Conservation (phyloP, 352 stramenopile genomes). For the Globisporangium emineosum region DNA sequence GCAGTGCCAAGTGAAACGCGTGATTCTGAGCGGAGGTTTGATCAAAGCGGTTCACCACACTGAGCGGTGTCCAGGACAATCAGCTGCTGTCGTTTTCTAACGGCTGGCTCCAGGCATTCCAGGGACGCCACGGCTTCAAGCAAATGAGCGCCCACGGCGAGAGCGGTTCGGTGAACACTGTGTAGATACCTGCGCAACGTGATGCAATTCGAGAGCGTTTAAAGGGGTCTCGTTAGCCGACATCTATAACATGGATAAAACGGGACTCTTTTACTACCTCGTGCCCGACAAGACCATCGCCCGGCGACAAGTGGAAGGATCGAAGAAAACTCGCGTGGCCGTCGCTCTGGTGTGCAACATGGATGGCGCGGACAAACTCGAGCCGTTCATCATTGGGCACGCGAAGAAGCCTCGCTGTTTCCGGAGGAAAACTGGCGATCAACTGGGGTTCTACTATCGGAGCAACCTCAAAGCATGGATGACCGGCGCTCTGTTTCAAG, state of each 20-base stretch:
- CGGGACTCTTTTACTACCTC: not conserved
- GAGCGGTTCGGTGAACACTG: not conserved
- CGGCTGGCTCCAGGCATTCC: not conserved
- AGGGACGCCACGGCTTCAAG: constrained; percentile 1
- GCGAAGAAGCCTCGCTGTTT: too few species aligned
- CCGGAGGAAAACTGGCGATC: not conserved
- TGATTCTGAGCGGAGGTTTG: not conserved
- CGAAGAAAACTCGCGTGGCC: too few species aligned
- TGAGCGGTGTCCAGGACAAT: not conserved
- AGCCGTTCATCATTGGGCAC: too few species aligned
- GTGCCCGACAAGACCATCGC: not conserved
- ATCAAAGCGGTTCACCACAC: not conserved
- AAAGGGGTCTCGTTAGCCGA: not conserved
- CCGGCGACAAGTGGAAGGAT: not conserved
- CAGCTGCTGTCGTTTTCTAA: not conserved
- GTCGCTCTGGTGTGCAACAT: too few species aligned
- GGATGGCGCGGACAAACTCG: too few species aligned
- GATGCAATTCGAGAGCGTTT: not conserved
- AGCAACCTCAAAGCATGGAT: not conserved
- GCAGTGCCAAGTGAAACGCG: not conserved
- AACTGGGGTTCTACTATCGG: not conserved
- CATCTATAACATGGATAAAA: not conserved
- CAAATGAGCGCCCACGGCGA: not conserved
- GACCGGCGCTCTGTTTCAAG: not conserved
- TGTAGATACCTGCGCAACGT: not conserved